phyloP scores from a whole-genome alignment of 2,329 filamentous ascomycete genomes.

The Magnaporthiopsis poae region DNA sequence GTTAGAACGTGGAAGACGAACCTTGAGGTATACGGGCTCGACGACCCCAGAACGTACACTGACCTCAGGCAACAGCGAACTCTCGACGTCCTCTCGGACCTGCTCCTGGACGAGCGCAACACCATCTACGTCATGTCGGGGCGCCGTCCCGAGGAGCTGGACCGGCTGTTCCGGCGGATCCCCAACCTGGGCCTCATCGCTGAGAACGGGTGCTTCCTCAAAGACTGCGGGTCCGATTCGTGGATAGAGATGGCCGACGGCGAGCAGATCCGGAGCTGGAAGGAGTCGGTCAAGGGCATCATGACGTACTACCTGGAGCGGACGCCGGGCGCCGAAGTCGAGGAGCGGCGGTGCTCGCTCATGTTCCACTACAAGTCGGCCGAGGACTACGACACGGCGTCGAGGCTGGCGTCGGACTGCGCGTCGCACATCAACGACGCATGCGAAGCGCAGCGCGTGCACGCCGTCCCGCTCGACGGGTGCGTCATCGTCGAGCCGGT shows the following conservation, averaged over 20 bases:
- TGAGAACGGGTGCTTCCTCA: conserved; percentile 87
- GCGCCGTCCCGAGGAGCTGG: conserved; percentile 76
- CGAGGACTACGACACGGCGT: conserved; percentile 65
- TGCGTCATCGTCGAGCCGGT: conserved; percentile 76
- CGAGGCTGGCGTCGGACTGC: conserved; percentile 76
- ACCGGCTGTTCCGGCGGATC: conserved; percentile 73
- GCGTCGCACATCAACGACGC: conserved; percentile 92
- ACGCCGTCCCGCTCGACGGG: conserved; percentile 70
- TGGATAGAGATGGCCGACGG: conserved; percentile 75
- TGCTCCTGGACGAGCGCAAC: conserved; percentile 71
- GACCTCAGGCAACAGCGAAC: conserved; percentile 47
- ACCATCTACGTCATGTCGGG: conserved; percentile 90
- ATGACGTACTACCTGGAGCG: conserved; percentile 84
- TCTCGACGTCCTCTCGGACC: conserved; percentile 69
- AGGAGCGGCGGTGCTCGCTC: conserved; percentile 83
- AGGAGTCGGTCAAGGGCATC: conserved; percentile 70
- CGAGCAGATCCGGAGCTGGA: conserved; percentile 65
- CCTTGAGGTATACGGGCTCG: not conserved
- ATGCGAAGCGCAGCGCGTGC: conserved; percentile 72
- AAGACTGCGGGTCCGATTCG: conserved; percentile 53
- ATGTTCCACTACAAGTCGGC: conserved; percentile 83
- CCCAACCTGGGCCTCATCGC: conserved; percentile 81
- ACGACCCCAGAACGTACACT: conserved; percentile 2
- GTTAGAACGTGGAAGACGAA: not conserved
- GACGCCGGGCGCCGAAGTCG: conserved; percentile 76